Evolutionary conservation across 805 yeast genomes (phyloP), one percentile per base, ranked within the genome.

Genomic region (Kregervanrija delftensis): DNA sequence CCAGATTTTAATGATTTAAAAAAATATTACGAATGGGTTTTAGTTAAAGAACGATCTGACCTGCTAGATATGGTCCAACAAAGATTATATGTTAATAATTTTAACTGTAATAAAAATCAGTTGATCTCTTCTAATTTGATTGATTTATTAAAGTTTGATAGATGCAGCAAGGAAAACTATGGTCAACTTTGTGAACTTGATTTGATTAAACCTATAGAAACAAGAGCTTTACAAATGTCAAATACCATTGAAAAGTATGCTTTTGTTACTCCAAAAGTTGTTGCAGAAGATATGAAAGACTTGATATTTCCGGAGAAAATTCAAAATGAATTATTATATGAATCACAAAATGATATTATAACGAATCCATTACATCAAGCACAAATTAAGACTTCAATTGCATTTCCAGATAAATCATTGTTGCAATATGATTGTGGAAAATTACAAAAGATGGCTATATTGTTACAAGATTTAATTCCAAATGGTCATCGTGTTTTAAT

Each of bases 351-450:
- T 34, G 45, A 49, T 2, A 40, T 39, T 46, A 55, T 50, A 65
- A 52, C 49, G 30, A 73, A 70, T 61, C 86, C 79, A 11, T 82
- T 88, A 66, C 96, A 88, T 59, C 80, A 82, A 48, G 66, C 91
- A 2, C 97, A 91, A 62, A 84, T 88, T 12, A 86, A 88, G 54
- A 67, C 88, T 39, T 83, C 96, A 0, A 87, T 93, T 55, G 96
- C 96, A 13, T 95, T 93, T 62, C 99, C 99, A 0, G 99, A 93
- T 60, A 93, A 90, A 61, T 81, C 93, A 11, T 68, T 93, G 47
- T 65, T 93, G 45, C 95, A 93, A 60, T 93, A 85, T 61, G 99
- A 93, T 63, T 93, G 99, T 70, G 99, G 99, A 47, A 93, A 93
- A 63, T 70, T 93, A 33, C 99, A 93, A 60, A 84, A 82, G 54